A percentile compares a stretch with the other conserved stretches of the same genome.
Evolutionary conservation across 345 rosid genomes (phyloP).

Genomic region (Limnanthes douglasii): DNA sequence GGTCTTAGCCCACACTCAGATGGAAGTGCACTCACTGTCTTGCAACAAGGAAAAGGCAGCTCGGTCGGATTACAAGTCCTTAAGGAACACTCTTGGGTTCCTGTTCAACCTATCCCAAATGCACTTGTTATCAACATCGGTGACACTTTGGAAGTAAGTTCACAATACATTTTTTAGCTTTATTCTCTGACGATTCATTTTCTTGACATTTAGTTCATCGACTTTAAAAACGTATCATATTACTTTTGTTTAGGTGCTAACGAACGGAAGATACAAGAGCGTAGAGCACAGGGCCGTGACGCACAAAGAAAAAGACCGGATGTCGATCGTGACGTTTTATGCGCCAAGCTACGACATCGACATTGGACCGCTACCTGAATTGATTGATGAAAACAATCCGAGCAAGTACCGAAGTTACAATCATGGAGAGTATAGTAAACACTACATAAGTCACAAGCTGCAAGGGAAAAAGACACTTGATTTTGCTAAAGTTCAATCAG

Average conservation of each 20-base stretch:
- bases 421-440: conserved; percentile 87
- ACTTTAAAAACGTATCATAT: neutral
- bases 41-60: conserved; percentile 61
- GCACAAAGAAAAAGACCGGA: conserved; percentile 51
- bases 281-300: conserved; percentile 94
- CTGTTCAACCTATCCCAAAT: conserved; percentile 46
- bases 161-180: neutral
- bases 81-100: conserved; percentile 53
- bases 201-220: neutral
- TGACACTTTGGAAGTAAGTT: conserved; percentile 62
- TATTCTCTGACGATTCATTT: neutral
- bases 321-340: conserved; percentile 88
- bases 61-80: conserved; percentile 77
- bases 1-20: conserved; percentile 97
- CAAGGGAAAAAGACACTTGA: conserved; percentile 85
- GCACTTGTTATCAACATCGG: conserved; percentile 83
- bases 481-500: conserved; percentile 54
- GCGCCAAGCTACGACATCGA: conserved; percentile 88
- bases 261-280: conserved; percentile 91
- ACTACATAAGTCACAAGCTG: conserved; percentile 69
- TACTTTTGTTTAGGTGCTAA: conserved; percentile 40
- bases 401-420: conserved; percentile 71
- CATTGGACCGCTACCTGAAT: conserved; percentile 59
- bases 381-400: conserved; percentile 65
- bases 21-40: conserved; percentile 91